These are phyloP conservation scores for Magnolia changhungtana DNA, from an alignment of 164 flowering plant genomes.

Conservation along the genomic window DNA sequence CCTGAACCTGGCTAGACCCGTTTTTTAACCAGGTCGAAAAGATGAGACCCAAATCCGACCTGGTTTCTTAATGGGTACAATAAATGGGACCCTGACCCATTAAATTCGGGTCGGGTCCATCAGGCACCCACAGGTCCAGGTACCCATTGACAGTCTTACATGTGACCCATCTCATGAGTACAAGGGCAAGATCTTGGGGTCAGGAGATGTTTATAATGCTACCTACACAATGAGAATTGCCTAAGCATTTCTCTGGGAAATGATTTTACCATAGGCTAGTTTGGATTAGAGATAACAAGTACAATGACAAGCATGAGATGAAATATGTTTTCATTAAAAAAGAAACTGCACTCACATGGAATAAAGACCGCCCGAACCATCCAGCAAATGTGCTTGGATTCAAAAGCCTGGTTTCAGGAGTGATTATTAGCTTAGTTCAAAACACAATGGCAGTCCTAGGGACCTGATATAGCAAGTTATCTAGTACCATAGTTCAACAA, in stretches of 20 bases:
- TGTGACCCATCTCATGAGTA: too few relatives aligned
- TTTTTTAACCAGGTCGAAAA: too few relatives aligned
- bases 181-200: too few relatives aligned
- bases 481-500: constrained; percentile 13
- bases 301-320: background rate
- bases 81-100: too few relatives aligned
- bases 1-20: too few relatives aligned
- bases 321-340: background rate
- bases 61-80: too few relatives aligned
- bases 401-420: constrained; percentile 63
- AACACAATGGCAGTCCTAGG: background rate
- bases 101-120: too few relatives aligned
- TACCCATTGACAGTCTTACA: too few relatives aligned
- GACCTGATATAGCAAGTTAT: background rate
- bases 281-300: background rate
- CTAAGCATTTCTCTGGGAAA: background rate
- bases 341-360: constrained; percentile 62
- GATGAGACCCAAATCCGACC: too few relatives aligned
- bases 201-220: too few relatives aligned
- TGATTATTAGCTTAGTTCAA: constrained; percentile 7
- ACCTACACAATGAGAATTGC: too few relatives aligned
- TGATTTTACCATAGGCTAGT: background rate
- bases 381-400: constrained; percentile 99
- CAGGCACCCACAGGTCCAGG: too few relatives aligned
- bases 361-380: constrained; percentile 97